Evolutionary conservation across 331 rosid species (phyloP).

Genomic region (Arachis monticola): DNA sequence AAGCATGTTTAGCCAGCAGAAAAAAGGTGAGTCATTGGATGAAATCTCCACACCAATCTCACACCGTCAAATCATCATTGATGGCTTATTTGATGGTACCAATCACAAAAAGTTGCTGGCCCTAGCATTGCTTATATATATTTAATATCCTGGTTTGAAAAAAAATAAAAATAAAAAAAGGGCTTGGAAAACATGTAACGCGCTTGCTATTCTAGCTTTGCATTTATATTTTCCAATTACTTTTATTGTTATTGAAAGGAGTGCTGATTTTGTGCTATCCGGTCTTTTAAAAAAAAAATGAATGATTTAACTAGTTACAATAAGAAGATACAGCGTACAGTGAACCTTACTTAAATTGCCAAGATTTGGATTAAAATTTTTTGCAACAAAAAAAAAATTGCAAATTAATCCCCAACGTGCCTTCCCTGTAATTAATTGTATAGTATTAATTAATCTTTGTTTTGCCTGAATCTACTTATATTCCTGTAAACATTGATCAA

Average conservation of each 20-base stretch:
- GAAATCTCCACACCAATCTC: no score
- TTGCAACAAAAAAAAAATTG: no score
- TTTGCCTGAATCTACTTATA: neutral
- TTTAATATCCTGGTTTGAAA: neutral
- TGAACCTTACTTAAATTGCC: slow-evolving; percentile 21
- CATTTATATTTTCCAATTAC: neutral
- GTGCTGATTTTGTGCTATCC: neutral
- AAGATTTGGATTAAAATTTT: slow-evolving; percentile 30
- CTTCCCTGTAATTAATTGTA: neutral
- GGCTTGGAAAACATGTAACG: neutral
- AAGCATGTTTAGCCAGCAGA: no score
- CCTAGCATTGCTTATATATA: no score
- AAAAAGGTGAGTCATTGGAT: no score
- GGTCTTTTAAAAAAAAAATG: neutral
- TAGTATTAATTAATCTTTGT: no score
- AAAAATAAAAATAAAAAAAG: neutral
- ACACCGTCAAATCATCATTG: no score
- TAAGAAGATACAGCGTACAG: neutral
- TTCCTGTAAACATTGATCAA: neutral
- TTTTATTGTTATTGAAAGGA: neutral
- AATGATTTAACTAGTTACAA: neutral
- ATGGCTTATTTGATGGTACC: no score
- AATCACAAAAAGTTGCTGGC: no score
- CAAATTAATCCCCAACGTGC: slow-evolving; percentile 16
- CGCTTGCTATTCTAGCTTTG: slow-evolving; percentile 13